These are phyloP conservation scores for Neofusicoccum umdonicola DNA, from an alignment of 2,329 filamentous ascomycete genomes.

Conservation along the genomic window DNA sequence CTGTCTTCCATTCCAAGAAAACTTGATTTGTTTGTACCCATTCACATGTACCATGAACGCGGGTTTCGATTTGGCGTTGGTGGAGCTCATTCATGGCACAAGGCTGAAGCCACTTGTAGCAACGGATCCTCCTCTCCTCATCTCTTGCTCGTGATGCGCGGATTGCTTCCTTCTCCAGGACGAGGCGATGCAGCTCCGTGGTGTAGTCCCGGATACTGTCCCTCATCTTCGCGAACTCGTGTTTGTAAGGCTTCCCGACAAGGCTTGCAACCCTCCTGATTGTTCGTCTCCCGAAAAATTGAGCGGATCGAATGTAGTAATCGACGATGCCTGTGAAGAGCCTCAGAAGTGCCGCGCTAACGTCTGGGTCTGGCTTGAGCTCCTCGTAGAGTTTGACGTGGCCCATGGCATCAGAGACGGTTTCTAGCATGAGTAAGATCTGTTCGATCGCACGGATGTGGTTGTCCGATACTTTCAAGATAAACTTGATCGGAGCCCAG, in stretches of 20 bases:
- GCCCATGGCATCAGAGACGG: neutral
- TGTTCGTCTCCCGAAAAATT: neutral
- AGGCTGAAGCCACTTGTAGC: neutral
- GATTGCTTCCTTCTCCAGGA: neutral
- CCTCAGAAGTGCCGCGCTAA: neutral
- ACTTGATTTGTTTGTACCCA: neutral
- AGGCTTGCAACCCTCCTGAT: neutral
- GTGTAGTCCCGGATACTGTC: neutral
- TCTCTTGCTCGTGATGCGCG: neutral
- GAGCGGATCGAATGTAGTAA: neutral
- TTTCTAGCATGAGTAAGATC: neutral
- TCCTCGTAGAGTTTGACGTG: neutral
- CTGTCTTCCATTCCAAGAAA: neutral
- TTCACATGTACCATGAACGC: neutral
- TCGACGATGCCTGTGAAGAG: constrained; percentile 4
- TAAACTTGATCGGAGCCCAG: constrained; percentile 13
- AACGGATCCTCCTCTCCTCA: neutral
- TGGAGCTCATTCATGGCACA: neutral
- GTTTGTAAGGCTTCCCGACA: neutral
- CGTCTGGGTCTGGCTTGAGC: neutral
- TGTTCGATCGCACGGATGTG: neutral
- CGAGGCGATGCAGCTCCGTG: neutral
- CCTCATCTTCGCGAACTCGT: neutral
- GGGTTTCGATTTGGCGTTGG: neutral
- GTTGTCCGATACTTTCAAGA: neutral